Conservation (phyloP, 148 eudicot species). For the Cornus florida region DNA sequence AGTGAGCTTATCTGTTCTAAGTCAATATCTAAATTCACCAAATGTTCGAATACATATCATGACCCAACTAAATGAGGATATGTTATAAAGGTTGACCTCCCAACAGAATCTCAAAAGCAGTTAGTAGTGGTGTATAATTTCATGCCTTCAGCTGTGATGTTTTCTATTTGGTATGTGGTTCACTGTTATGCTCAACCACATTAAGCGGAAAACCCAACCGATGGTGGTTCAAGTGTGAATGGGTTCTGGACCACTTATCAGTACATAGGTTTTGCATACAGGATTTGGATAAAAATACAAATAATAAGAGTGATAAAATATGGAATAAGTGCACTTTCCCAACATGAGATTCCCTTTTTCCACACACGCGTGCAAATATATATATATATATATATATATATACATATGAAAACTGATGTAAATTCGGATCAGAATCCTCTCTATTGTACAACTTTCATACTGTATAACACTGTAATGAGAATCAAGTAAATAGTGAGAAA, state of each 20-base stretch:
- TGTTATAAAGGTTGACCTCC: background rate
- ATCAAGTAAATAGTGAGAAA: no score
- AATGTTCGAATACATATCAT: no score
- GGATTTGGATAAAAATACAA: background rate
- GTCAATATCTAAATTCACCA: no score
- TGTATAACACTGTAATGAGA: no score
- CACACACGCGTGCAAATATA: background rate
- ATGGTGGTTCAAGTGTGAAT: background rate
- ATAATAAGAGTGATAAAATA: conserved; percentile 7
- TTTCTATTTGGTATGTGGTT: no score
- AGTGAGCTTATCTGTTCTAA: no score
- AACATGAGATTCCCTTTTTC: conserved; percentile 12
- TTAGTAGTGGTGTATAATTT: background rate
- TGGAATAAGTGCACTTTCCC: conserved; percentile 17
- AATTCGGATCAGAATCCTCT: no score
- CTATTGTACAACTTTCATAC: no score
- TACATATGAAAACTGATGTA: no score
- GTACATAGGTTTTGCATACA: background rate
- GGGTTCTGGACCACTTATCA: background rate
- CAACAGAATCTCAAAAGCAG: background rate
- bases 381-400: background rate
- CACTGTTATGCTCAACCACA: background rate
- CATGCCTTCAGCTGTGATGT: background rate
- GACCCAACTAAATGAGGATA: background rate
- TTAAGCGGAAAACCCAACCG: background rate